Evolutionary conservation across 192 early-diverging fungal genomes (phyloP).

Genomic region (Coemansia sp.): DNA sequence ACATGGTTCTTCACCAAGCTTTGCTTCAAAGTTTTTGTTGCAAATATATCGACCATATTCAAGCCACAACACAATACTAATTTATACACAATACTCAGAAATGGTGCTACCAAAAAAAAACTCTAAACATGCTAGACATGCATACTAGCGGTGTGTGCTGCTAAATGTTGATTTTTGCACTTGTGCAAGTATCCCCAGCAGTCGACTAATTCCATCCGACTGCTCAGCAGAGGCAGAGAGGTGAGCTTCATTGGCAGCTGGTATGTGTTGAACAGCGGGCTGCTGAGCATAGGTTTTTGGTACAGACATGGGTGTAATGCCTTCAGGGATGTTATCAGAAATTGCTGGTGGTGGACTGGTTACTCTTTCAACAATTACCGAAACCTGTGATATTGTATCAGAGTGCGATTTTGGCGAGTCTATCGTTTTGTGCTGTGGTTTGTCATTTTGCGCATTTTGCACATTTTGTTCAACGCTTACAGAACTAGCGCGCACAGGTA

Average conservation of each 20-base stretch:
- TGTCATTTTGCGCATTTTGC: too few species aligned
- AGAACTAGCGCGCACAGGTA: too few species aligned
- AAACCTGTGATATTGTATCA: too few species aligned
- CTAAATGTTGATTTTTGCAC: not conserved
- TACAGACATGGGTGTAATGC: not conserved
- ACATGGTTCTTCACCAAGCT: conserved; percentile 99
- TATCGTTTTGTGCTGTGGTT: too few species aligned
- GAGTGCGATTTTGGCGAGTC: too few species aligned
- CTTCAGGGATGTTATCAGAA: not conserved
- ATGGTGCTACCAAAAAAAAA: not conserved
- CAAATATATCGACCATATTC: too few species aligned
- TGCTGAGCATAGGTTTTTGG: not conserved
- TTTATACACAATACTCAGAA: too few species aligned
- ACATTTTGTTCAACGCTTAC: too few species aligned
- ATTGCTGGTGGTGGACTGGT: not conserved
- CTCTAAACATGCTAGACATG: not conserved
- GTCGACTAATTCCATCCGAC: not conserved
- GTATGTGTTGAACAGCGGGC: not conserved
- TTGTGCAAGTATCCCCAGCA: not conserved
- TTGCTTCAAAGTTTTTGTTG: conserved; percentile 66
- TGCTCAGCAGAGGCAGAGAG: not conserved
- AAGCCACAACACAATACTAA: too few species aligned
- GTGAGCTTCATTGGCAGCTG: not conserved
- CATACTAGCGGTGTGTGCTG: not conserved
- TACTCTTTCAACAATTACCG: too few species aligned